These are phyloP conservation scores for Tinospora cordifolia DNA, from an alignment of 164 flowering plant species.

Conservation along the genomic window DNA sequence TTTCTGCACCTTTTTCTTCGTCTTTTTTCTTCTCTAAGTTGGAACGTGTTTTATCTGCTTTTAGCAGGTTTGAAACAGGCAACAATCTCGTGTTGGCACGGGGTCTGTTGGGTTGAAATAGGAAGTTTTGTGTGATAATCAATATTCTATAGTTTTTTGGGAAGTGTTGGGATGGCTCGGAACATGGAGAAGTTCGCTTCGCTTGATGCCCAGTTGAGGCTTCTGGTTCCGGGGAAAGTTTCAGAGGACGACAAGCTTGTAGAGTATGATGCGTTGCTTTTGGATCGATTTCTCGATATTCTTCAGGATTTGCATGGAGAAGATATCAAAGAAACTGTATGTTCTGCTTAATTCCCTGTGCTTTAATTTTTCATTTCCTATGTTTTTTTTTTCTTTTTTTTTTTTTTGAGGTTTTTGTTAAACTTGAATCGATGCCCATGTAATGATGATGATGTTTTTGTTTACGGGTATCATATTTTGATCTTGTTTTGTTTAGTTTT, in stretches of 20 bases:
- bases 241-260: conserved; percentile 87
- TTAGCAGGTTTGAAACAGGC: no score
- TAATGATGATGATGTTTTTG: neutral
- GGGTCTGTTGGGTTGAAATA: neutral
- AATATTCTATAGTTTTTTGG: neutral
- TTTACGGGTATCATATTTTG: neutral
- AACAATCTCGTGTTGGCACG: neutral
- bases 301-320: conserved; percentile 89
- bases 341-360: neutral
- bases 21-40: no score
- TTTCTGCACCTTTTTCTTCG: no score
- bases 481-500: neutral
- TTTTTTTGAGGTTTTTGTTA: neutral
- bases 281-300: conserved; percentile 90
- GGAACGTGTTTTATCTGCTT: no score
- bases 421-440: neutral
- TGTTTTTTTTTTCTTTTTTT: neutral
- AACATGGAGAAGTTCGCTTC: conserved; percentile 80
- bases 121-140: no score
- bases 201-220: conserved; percentile 83
- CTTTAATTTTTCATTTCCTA: no score
- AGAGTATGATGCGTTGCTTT: conserved; percentile 82
- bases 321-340: conserved; percentile 79
- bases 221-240: conserved; percentile 67
- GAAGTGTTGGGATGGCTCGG: conserved; percentile 24